These are phyloP conservation scores for Mortierella antarctica DNA, from an alignment of 192 early-diverging fungal species.

Conservation along the genomic window DNA sequence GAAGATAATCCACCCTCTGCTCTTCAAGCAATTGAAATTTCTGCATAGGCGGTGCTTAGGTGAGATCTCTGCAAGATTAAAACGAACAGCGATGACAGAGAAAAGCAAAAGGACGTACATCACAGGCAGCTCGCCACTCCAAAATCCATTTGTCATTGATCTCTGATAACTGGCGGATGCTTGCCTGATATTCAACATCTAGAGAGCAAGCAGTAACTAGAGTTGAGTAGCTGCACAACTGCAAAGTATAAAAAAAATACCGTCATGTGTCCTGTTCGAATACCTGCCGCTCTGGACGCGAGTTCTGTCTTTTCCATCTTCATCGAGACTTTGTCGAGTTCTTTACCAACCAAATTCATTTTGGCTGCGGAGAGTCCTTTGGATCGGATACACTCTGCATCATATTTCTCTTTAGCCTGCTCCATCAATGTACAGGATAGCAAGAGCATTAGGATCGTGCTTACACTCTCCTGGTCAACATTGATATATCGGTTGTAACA, in stretches of 20 bases:
- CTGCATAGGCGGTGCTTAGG: conserved; percentile 19
- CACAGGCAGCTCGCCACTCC: conserved; percentile 65
- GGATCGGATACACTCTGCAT: conserved; percentile 53
- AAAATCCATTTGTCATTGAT: conserved; percentile 62
- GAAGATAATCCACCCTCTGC: conserved; percentile 75
- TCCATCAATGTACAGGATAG: neutral
- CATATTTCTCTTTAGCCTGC: conserved; percentile 60
- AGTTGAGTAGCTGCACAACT: neutral
- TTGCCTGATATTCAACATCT: conserved; percentile 68
- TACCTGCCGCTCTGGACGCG: conserved; percentile 52
- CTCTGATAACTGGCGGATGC: conserved; percentile 56
- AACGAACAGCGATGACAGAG: neutral
- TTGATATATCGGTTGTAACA: neutral
- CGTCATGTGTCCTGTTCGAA: neutral
- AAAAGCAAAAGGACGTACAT: conserved; percentile 54
- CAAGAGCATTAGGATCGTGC: neutral
- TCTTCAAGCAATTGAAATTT: conserved; percentile 78
- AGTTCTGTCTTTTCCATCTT: conserved; percentile 59
- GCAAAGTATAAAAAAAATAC: neutral
- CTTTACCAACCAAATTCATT: conserved; percentile 52
- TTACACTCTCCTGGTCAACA: neutral
- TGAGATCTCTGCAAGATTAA: neutral
- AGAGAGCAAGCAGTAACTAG: neutral
- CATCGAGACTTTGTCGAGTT: conserved; percentile 50
- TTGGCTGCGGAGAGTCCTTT: conserved; percentile 44